Conservation (phyloP, 106 monocot species). For the Ottelia alismoides region DNA sequence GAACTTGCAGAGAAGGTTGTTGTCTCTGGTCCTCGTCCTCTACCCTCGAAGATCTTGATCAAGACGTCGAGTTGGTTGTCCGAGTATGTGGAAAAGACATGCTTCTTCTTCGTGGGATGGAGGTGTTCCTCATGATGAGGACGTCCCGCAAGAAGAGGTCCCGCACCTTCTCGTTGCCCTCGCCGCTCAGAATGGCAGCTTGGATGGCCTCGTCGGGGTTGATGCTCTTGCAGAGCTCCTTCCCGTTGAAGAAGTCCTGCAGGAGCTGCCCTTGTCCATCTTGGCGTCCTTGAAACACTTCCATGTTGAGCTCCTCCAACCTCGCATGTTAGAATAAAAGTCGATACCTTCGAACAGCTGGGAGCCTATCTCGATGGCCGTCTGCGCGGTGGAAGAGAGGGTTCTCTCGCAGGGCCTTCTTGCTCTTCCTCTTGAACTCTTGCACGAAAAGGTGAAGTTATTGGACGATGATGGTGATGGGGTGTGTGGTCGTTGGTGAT, state of each 20-base stretch:
- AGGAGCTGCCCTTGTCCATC: too few species aligned
- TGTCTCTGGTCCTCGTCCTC: too few species aligned
- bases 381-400: constrained; percentile 10
- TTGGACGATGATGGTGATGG: too few species aligned
- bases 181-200: constrained; percentile 51
- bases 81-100: constrained; percentile 46
- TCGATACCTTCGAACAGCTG: constrained; percentile 11
- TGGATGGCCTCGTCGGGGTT: constrained; percentile 45
- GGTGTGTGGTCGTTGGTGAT: too few species aligned
- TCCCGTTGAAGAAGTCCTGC: constrained; percentile 58
- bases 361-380: constrained; percentile 11
- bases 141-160: constrained; percentile 49
- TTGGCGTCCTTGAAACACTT: too few species aligned
- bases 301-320: constrained; percentile 18
- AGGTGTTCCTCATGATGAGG: constrained; percentile 46
- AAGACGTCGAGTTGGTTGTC: constrained; percentile 48
- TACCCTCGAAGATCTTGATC: constrained; percentile 43
- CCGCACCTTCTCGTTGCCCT: constrained; percentile 59
- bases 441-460: too few species aligned
- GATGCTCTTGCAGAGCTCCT: constrained; percentile 66
- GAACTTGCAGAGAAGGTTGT: constrained; percentile 37
- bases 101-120: constrained; percentile 65
- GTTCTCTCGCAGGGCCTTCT: constrained; percentile 9
- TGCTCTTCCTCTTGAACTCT: too few species aligned
- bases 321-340: constrained; percentile 13